Evolutionary conservation across 2,329 filamentous ascomycete species (phyloP), one percentile per base, ranked within the genome.

Genomic region (Fusarium dlaminii): DNA sequence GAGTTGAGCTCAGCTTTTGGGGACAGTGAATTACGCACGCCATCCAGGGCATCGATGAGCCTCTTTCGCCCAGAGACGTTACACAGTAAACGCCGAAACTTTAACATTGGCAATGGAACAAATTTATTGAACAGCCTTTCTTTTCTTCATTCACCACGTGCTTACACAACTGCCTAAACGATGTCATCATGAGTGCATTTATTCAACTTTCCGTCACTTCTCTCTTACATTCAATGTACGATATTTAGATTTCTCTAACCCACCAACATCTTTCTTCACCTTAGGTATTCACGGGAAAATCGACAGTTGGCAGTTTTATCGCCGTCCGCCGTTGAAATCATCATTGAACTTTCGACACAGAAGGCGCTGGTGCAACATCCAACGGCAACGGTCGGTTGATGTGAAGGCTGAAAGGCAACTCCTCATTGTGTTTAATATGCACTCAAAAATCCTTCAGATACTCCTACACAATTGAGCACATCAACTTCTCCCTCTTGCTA

Each of bases 51-150:
- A 20, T 12, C 24, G 17, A 39, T n/a, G 34, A 3, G 24, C 15
- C 2, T 6, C 20, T 8, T 10, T 17, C 20, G 22, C 13, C 8
- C 4, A 52, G 5, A 17, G 0, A 37, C 4, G 20, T 29, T 10
- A 7, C 34, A n/a, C 24, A 29, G 34, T 5, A 18, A 39, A 3
- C 24, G 20, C 24, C 14, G 3, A 29, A n/a, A 6, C 0, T 0
- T 37, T 17, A 37, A 3, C 1, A 8, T 36, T 54, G 13, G 18
- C 1, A 4, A 24, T 24, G 5, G 29, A 1, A n/a, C n/a, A 24
- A 1, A 8, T 51, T 24, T 20, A 24, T 17, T 12, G 7, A 22
- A 37, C 10, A 29, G 10, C 13, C 5, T 9, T 27, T 6, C 10
- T 6, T 17, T 42, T 39, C 10, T 39, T 6, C 8, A 17, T 54